phyloP scores from a whole-genome alignment of 2,329 filamentous ascomycete genomes.

The Scedosporium apiospermum region DNA sequence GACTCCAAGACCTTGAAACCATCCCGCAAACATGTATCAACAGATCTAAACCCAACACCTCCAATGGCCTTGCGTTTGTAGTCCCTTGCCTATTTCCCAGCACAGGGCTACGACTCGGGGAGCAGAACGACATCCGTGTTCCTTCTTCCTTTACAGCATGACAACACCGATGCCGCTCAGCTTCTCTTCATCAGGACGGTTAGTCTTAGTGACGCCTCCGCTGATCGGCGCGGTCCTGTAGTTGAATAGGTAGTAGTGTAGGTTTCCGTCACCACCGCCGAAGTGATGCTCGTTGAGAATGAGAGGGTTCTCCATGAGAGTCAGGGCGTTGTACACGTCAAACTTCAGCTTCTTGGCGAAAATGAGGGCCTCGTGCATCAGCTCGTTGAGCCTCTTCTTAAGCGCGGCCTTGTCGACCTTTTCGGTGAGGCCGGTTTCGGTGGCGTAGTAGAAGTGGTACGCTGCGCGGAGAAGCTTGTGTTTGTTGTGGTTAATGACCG shows the following conservation, averaged over 20 bases:
- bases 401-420: constrained; percentile 48
- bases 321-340: constrained; percentile 94
- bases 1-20: too few relatives aligned
- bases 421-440: constrained; percentile 61
- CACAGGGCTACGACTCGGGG: too few relatives aligned
- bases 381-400: constrained; percentile 68
- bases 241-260: constrained; percentile 98
- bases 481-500: constrained; percentile 73
- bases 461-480: constrained; percentile 77
- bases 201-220: constrained; percentile 74
- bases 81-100: too few relatives aligned
- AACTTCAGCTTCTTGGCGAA: constrained; percentile 76
- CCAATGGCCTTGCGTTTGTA: too few relatives aligned
- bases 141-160: constrained; percentile 43
- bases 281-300: constrained; percentile 95
- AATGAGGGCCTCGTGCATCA: constrained; percentile 80
- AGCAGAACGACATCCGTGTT: not conserved
- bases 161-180: constrained; percentile 86
- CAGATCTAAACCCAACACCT: too few relatives aligned
- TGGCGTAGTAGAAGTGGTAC: constrained; percentile 96
- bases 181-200: constrained; percentile 64
- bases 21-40: too few relatives aligned
- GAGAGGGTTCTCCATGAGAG: constrained; percentile 84
- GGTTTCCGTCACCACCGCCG: constrained; percentile 82
- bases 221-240: constrained; percentile 80